These are phyloP conservation scores for Puccinia novopanici DNA, from an alignment of 1,284 basidiomycete genomes.

Conservation along the genomic window DNA sequence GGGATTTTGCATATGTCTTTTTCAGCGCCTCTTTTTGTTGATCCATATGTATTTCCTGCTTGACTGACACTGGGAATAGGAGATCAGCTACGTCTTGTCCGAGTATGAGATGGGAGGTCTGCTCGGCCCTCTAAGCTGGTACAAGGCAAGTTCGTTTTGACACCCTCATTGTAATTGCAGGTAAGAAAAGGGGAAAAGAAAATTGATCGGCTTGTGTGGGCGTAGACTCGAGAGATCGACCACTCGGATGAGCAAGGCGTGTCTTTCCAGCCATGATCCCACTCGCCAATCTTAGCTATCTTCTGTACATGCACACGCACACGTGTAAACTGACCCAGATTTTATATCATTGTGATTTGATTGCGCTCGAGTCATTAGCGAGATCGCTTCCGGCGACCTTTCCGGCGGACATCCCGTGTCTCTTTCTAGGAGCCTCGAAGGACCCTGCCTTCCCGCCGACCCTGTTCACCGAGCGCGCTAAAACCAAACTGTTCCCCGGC, in stretches of 20 bases:
- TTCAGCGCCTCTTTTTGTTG: neutral
- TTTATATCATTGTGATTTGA: neutral
- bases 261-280: neutral
- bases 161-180: neutral
- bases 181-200: neutral
- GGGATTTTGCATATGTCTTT: neutral
- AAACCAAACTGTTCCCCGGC: constrained; percentile 15
- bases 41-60: too few species aligned
- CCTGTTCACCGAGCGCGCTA: neutral
- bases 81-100: constrained; percentile 14
- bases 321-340: neutral
- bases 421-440: constrained; percentile 18
- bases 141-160: neutral
- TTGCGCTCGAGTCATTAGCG: neutral
- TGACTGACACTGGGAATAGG: constrained; percentile 1
- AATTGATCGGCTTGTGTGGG: neutral
- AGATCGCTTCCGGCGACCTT: neutral
- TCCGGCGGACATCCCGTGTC: constrained; percentile 34
- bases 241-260: constrained; percentile 25
- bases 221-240: constrained; percentile 15
- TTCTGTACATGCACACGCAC: neutral
- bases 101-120: constrained; percentile 24
- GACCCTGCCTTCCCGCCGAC: constrained; percentile 32
- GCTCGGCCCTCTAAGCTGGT: constrained; percentile 22
- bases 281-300: neutral